Evolutionary conservation across 495 filamentous ascomycete species (phyloP), one percentile per base, ranked within the genome.

Genomic region (Tetracladium marchalianum): DNA sequence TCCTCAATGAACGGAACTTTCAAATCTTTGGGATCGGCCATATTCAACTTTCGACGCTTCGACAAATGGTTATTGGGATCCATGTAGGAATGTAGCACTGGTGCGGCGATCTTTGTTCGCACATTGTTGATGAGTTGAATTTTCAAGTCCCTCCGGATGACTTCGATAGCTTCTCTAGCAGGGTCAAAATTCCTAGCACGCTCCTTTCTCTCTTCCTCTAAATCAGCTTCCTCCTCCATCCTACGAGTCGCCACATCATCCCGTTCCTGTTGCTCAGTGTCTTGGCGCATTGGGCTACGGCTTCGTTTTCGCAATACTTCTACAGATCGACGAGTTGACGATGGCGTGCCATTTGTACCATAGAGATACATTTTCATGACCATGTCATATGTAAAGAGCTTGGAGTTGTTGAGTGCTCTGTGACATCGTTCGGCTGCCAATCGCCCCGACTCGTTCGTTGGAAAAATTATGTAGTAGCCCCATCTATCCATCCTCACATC

Each of bases 371-470:
- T 82, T 58, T 89, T 81, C 90, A 99, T 95, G 35, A 78, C 78
- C 87, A 99, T 87, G 43, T 74, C 78, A 58, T 96, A 97, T 5
- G 79, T 95, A 69, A 99, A 97, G 38, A 99, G 73, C 1, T 78
- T 71, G 19, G 78, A 77, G 59, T 81, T 80, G 60, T 95, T 76
- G 45, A 81, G 84, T 32, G 77, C 68, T 42, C 75, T 69, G 53
- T 74, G 86, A 61, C 90, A 96, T 36, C 80, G 73, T 31, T 82
- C 77, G 10, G 85, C 81, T 60, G 95, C 87, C 39, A 81, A 69
- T 47, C 90, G 80, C 15, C 93, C 93, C 32, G 74, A 64, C 27
- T 73, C 69, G 11, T 76, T 83, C 52, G 87, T 82, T 39, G 82
- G 79, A 54, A 97, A 99, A 27, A 85, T 72, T 52, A 97, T 80